Base-by-base conservation (phyloP, 1,284 basidiomycete genomes). In the Ceratorhiza oryzae-sativae region DNA sequence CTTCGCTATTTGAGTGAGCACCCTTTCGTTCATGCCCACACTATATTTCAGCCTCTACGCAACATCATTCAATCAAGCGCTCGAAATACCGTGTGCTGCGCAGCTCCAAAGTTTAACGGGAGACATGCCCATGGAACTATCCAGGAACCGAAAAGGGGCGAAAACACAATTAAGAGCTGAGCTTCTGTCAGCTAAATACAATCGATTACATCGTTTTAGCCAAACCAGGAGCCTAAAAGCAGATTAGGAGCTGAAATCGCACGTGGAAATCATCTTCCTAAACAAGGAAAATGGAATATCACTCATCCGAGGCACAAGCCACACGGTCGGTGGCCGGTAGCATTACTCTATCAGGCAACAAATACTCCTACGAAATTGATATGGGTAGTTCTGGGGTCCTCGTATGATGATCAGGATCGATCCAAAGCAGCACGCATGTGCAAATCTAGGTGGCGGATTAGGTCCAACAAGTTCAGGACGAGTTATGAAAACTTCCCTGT, bases 371-470 rank as follows among this genome's bases (percentile, higher is more conserved):
- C 6, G 9, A 15, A 25, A 15, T 12, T n/a, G 45, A 51, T 27
- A 20, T 23, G 34, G 25, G n/a, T 2, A 53, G 65, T 46, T 27
- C 65, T 32, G 65, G 65, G 65, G 65, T 68, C 65, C 65, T 59
- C 55, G 23, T 36, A 53, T 68, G 65, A 68, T 68, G 49, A 68
- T 68, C 65, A 68, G 13, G 65, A 68, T 68, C 65, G 48, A 45
- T 41, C 53, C 41, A 56, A 58, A 68, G 30, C 27, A 41, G 63
- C 32, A 25, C 49, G 23, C 36, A 45, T 59, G 39, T 4, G 20
- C 36, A 13, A 59, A 59, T 59, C 56, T 27, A 59, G 53, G 51
- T 58, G 65, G 42, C 27, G 59, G 65, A 68, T 67, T 55, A 51
- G 39, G 34, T 46, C 25, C 10, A 59, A 59, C 32, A n/a, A 59